A percentile compares a stretch with the other conserved stretches of the same genome.
phyloP scores from a whole-genome alignment of 2,329 filamentous ascomycete species.

The Venturia oleaginea region DNA sequence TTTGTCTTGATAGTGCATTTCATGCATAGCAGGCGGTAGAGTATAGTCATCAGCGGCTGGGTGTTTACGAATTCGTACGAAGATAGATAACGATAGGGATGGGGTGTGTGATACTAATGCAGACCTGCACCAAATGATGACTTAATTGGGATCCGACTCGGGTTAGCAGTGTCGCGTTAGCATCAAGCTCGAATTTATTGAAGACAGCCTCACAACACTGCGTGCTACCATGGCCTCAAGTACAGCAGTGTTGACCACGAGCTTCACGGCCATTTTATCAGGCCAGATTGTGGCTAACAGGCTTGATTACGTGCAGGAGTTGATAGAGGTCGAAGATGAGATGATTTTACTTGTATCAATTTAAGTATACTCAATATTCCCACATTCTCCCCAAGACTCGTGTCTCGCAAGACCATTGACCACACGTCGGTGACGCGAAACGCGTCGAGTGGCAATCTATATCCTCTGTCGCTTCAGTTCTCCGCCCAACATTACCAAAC shows the following conservation, averaged over 20 bases:
- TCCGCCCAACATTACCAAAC: neutral
- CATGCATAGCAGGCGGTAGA: slow-evolving; percentile 4
- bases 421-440: slow-evolving; percentile 1
- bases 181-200: neutral
- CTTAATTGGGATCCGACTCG: neutral
- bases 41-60: neutral
- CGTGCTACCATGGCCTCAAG: neutral
- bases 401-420: neutral
- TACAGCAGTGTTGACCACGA: neutral
- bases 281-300: neutral
- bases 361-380: neutral
- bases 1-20: neutral
- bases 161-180: neutral
- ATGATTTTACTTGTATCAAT: neutral
- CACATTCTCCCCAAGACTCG: neutral
- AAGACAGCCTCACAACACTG: neutral
- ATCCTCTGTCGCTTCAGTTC: neutral
- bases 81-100: neutral
- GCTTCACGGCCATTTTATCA: neutral
- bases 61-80: neutral
- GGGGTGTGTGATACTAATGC: neutral
- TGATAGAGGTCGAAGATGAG: neutral
- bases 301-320: neutral
- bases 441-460: neutral
- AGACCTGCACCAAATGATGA: neutral